Evolutionary conservation across 2,329 filamentous ascomycete genomes (phyloP), one percentile per base, ranked within the genome.

Genomic region (Juglanconis sp.): DNA sequence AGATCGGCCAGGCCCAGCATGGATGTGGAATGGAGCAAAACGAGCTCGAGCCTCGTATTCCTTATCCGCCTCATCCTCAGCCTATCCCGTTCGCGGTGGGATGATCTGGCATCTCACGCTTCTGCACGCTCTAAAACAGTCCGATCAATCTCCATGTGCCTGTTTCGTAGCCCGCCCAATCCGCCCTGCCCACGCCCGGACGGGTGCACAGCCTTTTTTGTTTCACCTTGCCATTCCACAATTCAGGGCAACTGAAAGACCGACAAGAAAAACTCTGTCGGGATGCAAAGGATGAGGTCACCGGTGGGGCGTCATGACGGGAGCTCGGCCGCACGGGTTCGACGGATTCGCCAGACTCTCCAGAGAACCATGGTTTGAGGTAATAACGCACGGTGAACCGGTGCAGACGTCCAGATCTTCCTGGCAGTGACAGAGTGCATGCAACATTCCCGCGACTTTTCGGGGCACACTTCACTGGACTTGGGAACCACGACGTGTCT

Each of bases 61-160:
- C 55, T 36, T 30, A 32, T 9, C 32, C 54, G 17, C 38, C 40
- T 55, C 44, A 42, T 11, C 50, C 35, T 31, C 50, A 30, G 34
- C 57, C 50, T 53, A 24, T 55, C 44, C 57, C 36, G 51, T 40
- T 50, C 49, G 53, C 49, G 34, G 49, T 9, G 34, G 31, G 49
- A 15, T 44, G 31, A 17, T 50, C 38, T 38, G 46, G 30, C 30
- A 60, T 40, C 44, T 50, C 52, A 53, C 42, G 52, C 56, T 62
- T 53, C 57, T 62, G 60, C 60, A 62, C 48, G 57, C 10, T 24
- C 60, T 60, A 62, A 58, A 58, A 58, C 59, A 47, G 42, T 32
- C 59, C 54, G 35, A 46, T 17, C 60, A 35, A 53, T n/a, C 24
- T 38, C 42, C 53, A 38, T 40, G 32, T 35, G 53, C 8, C 36